These are phyloP conservation scores for Effrenium voratum DNA, from an alignment of 73 alveolate genomes.

Conservation along the genomic window DNA sequence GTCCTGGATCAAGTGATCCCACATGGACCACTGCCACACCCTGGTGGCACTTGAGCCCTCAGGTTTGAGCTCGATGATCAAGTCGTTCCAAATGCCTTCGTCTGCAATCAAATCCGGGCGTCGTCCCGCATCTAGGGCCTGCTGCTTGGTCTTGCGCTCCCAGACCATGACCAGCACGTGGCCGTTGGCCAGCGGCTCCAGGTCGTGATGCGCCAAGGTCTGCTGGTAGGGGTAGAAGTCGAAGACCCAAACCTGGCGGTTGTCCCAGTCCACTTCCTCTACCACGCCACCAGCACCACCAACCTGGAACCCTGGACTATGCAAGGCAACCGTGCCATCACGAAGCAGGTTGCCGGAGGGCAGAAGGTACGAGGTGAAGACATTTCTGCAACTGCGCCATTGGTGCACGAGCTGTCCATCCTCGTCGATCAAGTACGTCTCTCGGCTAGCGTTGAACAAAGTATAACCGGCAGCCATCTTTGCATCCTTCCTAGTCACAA, in stretches of 20 bases:
- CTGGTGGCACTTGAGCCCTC: background rate
- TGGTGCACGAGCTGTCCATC: constrained; percentile 71
- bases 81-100: constrained; percentile 21
- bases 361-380: constrained; percentile 29
- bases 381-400: constrained; percentile 49
- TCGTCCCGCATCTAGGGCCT: constrained; percentile 49
- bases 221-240: constrained; percentile 62
- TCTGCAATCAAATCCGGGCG: constrained; percentile 26
- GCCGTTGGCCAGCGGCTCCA: constrained; percentile 46
- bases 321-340: constrained; percentile 26
- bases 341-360: constrained; percentile 34
- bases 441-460: constrained; percentile 56
- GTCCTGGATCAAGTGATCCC: constrained; percentile 58
- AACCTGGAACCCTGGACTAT: constrained; percentile 39
- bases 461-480: constrained; percentile 47
- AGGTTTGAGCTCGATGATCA: constrained; percentile 27
- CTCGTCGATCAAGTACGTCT: constrained; percentile 47
- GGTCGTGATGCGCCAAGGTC: constrained; percentile 19
- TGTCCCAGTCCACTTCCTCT: constrained; percentile 55
- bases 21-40: constrained; percentile 73
- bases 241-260: constrained; percentile 17
- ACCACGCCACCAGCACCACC: constrained; percentile 53
- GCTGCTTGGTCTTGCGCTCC: constrained; percentile 69
- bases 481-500: background rate
- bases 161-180: constrained; percentile 41